These are phyloP conservation scores for Boletus subparvulus DNA, from an alignment of 768 basidiomycete species.

Conservation along the genomic window DNA sequence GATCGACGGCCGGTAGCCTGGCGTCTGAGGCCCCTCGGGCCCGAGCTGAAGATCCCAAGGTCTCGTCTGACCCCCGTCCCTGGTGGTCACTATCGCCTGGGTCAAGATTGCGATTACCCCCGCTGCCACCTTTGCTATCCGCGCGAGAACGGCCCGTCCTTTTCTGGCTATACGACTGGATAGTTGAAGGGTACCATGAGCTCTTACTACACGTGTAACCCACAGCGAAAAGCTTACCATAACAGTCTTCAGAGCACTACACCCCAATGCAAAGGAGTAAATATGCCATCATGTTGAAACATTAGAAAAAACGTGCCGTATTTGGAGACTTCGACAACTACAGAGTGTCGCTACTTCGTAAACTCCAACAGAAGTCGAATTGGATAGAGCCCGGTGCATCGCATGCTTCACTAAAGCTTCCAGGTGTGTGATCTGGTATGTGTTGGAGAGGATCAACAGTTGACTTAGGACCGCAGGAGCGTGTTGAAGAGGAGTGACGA, in stretches of 20 bases:
- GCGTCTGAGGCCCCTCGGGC: conserved; percentile 75
- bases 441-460: conserved; percentile 78
- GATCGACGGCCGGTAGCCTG: conserved; percentile 35
- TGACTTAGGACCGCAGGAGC: conserved; percentile 87
- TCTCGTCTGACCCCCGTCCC: conserved; percentile 35
- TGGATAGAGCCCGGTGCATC: conserved; percentile 85
- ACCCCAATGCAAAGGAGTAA: conserved; percentile 7
- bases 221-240: conserved; percentile 53
- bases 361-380: conserved; percentile 83
- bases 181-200: conserved; percentile 14
- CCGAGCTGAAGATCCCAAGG: conserved; percentile 33
- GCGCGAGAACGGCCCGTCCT: conserved; percentile 53
- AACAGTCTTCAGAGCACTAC: conserved; percentile 75
- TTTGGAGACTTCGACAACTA: conserved; percentile 84
- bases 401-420: conserved; percentile 86
- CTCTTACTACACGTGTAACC: background rate
- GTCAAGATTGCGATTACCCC: conserved; percentile 36
- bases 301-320: conserved; percentile 54
- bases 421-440: conserved; percentile 77
- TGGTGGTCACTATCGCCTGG: conserved; percentile 39
- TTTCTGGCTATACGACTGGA: conserved; percentile 77
- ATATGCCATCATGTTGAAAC: conserved; percentile 12
- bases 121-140: conserved; percentile 47
- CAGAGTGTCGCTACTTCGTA: conserved; percentile 95
- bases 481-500: conserved; percentile 90